These are phyloP conservation scores for Salvia hispanica DNA, from an alignment of 257 asterid genomes.

Conservation along the genomic window DNA sequence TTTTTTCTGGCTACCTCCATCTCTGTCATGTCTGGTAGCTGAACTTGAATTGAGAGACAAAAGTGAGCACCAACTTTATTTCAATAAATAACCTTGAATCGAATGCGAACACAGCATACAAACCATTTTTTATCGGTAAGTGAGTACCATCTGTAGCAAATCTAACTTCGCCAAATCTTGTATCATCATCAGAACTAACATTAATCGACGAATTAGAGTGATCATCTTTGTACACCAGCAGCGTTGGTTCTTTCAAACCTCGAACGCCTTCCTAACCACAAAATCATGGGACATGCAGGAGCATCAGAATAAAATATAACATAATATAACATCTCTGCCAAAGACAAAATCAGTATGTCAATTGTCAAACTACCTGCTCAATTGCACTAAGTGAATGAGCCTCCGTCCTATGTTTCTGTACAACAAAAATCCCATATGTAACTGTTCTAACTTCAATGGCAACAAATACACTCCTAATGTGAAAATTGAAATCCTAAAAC, in stretches of 20 bases:
- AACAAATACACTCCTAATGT: slow-evolving; percentile 5
- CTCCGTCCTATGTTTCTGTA: slow-evolving; percentile 76
- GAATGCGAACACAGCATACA: slow-evolving; percentile 36
- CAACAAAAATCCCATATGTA: slow-evolving; percentile 27
- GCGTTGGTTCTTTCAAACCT: slow-evolving; percentile 62
- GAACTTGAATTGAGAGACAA: slow-evolving; percentile 37
- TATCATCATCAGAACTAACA: slow-evolving; percentile 37
- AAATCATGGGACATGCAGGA: slow-evolving; percentile 21
- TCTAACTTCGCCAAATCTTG: slow-evolving; percentile 40
- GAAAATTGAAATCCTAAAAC: background rate
- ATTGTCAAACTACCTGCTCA: slow-evolving; percentile 56
- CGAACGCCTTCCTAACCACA: slow-evolving; percentile 56
- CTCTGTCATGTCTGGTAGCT: slow-evolving; percentile 45
- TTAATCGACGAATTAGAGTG: slow-evolving; percentile 44
- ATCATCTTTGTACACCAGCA: slow-evolving; percentile 67
- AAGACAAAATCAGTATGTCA: slow-evolving; percentile 1
- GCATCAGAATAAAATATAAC: slow-evolving; percentile 11
- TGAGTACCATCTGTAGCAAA: slow-evolving; percentile 28
- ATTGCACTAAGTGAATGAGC: slow-evolving; percentile 58
- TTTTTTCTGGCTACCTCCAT: slow-evolving; percentile 36
- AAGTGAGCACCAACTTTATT: slow-evolving; percentile 27
- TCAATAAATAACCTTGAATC: background rate
- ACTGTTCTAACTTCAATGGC: slow-evolving; percentile 12
- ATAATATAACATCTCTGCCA: background rate
- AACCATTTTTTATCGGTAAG: slow-evolving; percentile 51